Base-by-base conservation (phyloP, 192 early-diverging fungal species). In the Radiomyces spectabilis region DNA sequence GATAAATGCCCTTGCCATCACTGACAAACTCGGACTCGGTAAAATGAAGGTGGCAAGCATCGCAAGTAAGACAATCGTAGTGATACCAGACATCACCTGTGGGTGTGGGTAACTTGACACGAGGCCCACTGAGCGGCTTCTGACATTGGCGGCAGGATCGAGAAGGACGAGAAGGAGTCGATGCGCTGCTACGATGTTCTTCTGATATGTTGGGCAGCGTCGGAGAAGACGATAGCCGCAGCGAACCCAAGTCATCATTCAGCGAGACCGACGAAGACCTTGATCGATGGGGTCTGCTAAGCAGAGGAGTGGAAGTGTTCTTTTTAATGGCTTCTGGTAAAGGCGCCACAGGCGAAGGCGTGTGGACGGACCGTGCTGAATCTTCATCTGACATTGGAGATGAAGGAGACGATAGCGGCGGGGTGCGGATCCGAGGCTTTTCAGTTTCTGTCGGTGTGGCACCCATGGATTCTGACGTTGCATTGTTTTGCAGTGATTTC, bases 21-120 rank as follows among this genome's bases (percentile, higher is more conserved):
- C 69, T 48, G 22, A 70, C 61, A 32, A 67, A 72, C 46, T 72
- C 63, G 0, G 66, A 60, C 25, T 72, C 66, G n/a, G 69, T 72
- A 51, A 76, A 76, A 18, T 63, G 59, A 10, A 57, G 60, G 13
- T 69, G 53, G 46, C 74, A 76, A 19, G 59, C 66, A 33, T 65
- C 41, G 39, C 74, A 76, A 1, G 66, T 55, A 25, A 76, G 63
- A 45, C 74, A 76, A 7, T 57, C 52, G 9, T 69, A 63, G 50
- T 76, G 74, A 27, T 58, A 76, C 24, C 61, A 56, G 26, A 59
- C 58, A 12, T 65, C 68, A 19, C 59, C 59, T 12, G 50, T 30
- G 7, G 51, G 40, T 51, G 61, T 72, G 5, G 71, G 69, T 0
- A 72, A 31, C 21, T 54, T 48, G 16, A 76, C 59, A 34, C 66